Evolutionary conservation across 306 rosid species (phyloP).

Genomic region (Fragaria iinumae): DNA sequence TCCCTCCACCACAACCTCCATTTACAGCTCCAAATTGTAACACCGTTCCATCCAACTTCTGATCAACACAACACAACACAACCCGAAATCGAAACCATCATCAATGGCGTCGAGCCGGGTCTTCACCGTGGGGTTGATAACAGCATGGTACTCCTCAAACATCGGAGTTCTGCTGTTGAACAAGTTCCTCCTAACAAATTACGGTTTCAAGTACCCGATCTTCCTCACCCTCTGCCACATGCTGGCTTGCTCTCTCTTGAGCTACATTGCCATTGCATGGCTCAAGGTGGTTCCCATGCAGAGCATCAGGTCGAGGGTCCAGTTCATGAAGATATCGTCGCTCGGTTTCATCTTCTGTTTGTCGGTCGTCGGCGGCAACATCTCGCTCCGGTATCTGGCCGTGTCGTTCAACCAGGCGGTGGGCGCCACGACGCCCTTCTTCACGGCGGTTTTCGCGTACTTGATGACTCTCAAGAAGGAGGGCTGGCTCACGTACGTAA

Average conservation of each 20-base stretch:
- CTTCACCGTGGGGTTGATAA: constrained; percentile 69
- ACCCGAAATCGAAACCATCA: neutral
- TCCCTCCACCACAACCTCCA: neutral
- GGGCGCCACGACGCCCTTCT: constrained; percentile 95
- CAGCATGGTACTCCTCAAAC: constrained; percentile 91
- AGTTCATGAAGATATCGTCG: constrained; percentile 75
- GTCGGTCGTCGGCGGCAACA: constrained; percentile 90
- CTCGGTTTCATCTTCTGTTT: constrained; percentile 81
- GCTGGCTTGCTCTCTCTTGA: constrained; percentile 87
- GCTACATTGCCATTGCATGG: constrained; percentile 95
- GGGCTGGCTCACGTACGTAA: constrained; percentile 83
- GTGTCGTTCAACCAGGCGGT: constrained; percentile 91
- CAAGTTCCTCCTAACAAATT: constrained; percentile 87
- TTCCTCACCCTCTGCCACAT: constrained; percentile 97
- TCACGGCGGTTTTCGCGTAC: constrained; percentile 93
- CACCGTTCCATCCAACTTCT: neutral
- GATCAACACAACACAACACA: neutral
- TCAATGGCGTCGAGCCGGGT: constrained; percentile 36
- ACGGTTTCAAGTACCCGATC: constrained; percentile 96
- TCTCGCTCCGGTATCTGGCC: constrained; percentile 86
- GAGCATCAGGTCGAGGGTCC: constrained; percentile 75
- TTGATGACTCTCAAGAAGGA: constrained; percentile 79
- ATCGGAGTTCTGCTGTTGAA: constrained; percentile 83
- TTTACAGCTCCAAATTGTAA: neutral
- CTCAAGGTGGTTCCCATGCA: constrained; percentile 92